phyloP scores from a whole-genome alignment of 2,329 filamentous ascomycete genomes.

The Escovopsis sp. region DNA sequence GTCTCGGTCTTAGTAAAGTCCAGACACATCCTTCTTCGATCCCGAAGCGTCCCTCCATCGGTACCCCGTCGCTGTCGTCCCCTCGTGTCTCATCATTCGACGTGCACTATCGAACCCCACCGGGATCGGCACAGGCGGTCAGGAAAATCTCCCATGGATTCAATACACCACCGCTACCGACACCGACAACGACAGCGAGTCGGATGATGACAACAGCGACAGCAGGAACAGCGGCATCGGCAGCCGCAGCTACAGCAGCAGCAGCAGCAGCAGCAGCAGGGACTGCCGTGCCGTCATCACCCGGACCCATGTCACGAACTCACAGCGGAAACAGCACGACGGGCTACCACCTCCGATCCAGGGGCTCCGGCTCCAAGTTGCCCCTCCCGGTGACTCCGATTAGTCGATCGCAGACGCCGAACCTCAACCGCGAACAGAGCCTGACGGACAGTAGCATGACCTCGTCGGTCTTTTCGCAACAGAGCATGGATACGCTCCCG shows the following conservation, averaged over 20 bases:
- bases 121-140: slow-evolving; percentile 1
- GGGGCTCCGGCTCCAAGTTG: slow-evolving; percentile 22
- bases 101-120: slow-evolving; percentile 1
- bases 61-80: slow-evolving; percentile 2
- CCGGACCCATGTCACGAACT: slow-evolving; percentile 7
- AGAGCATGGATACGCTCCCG: slow-evolving; percentile 18
- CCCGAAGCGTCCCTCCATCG: slow-evolving; percentile 5
- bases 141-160: slow-evolving; percentile 3
- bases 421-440: slow-evolving; percentile 19
- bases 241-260: neutral
- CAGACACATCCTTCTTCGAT: slow-evolving; percentile 12
- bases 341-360: slow-evolving; percentile 18
- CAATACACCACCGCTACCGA: slow-evolving; percentile 5
- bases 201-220: no score
- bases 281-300: slow-evolving; percentile 6
- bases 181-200: no score
- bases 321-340: slow-evolving; percentile 12
- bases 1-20: slow-evolving; percentile 10
- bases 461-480: slow-evolving; percentile 25
- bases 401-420: slow-evolving; percentile 20
- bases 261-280: no score
- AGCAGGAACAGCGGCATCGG: no score
- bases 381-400: slow-evolving; percentile 22
- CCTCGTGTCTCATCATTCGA: slow-evolving; percentile 2
- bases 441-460: slow-evolving; percentile 28